Conservation (phyloP, 805 yeast genomes). For the Wickerhamiella nectarea region DNA sequence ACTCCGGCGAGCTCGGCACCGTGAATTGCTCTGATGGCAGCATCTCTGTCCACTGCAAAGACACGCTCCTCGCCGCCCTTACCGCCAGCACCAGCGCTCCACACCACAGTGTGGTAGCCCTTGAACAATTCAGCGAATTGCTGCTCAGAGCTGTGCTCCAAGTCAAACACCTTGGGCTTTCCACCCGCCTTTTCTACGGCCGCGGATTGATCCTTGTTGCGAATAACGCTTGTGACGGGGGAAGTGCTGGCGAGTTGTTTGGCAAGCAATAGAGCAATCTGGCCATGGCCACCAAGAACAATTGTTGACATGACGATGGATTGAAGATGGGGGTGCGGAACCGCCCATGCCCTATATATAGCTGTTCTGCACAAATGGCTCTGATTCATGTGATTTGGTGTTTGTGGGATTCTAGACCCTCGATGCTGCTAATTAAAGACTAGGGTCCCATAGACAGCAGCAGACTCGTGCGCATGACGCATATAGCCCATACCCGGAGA, state of each 20-base stretch:
- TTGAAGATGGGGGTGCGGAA: no score
- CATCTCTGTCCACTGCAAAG: constrained; percentile 46
- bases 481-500: background rate
- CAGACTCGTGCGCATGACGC: no score
- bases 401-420: no score
- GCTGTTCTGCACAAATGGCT: no score
- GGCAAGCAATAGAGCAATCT: constrained; percentile 38
- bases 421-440: no score
- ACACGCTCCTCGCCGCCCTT: constrained; percentile 31
- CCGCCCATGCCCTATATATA: no score
- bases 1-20: constrained; percentile 36
- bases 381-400: no score
- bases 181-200: constrained; percentile 30
- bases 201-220: constrained; percentile 34
- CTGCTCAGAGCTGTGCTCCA: constrained; percentile 25
- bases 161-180: constrained; percentile 28
- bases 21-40: constrained; percentile 43
- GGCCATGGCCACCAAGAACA: constrained; percentile 50
- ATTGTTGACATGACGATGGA: background rate
- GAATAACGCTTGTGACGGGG: constrained; percentile 31
- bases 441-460: no score
- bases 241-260: constrained; percentile 24
- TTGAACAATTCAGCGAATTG: constrained; percentile 29
- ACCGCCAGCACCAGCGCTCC: constrained; percentile 53
- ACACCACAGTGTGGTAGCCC: constrained; percentile 44